Percentiles rank a stretch among this genome's conserved stretches.
phyloP scores from a whole-genome alignment of 2,329 filamentous ascomycete genomes.

The Colletotrichum aenigma region DNA sequence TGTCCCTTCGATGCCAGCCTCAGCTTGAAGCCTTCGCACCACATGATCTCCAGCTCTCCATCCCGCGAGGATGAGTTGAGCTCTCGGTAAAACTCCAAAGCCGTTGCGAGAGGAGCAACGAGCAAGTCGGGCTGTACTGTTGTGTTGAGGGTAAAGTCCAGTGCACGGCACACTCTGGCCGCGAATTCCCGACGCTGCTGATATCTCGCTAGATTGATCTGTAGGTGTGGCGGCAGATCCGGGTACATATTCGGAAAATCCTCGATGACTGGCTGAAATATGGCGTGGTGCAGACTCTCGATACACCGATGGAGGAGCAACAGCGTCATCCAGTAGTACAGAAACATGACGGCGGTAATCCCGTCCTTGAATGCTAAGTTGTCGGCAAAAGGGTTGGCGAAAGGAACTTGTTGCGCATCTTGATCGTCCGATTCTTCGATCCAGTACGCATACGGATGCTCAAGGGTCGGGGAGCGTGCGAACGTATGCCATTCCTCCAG shows the following conservation, averaged over 20 bases:
- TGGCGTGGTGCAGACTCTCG: constrained; percentile 45
- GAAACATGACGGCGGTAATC: constrained; percentile 48
- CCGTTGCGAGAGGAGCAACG: constrained; percentile 45
- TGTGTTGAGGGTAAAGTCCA: constrained; percentile 50
- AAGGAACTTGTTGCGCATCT: constrained; percentile 41
- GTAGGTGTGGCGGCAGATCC: constrained; percentile 38
- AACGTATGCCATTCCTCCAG: constrained; percentile 52
- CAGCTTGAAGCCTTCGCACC: constrained; percentile 49
- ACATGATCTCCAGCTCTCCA: constrained; percentile 49
- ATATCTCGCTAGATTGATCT: constrained; percentile 47
- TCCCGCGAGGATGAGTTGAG: constrained; percentile 42
- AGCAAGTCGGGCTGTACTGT: constrained; percentile 53
- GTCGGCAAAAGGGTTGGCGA: constrained; percentile 51
- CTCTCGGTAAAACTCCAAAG: constrained; percentile 45
- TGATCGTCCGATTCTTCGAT: constrained; percentile 33
- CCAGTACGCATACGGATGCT: constrained; percentile 43
- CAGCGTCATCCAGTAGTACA: constrained; percentile 59
- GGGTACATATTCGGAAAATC: constrained; percentile 43
- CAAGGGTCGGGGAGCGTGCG: constrained; percentile 30
- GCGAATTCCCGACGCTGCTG: constrained; percentile 49
- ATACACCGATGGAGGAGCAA: constrained; percentile 55
- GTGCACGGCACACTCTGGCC: constrained; percentile 52
- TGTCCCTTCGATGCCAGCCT: constrained; percentile 44
- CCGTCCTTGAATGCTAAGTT: constrained; percentile 49
- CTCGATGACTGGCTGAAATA: constrained; percentile 48